phyloP scores from a whole-genome alignment of 768 basidiomycete genomes.

The Agrocybe pediades region DNA sequence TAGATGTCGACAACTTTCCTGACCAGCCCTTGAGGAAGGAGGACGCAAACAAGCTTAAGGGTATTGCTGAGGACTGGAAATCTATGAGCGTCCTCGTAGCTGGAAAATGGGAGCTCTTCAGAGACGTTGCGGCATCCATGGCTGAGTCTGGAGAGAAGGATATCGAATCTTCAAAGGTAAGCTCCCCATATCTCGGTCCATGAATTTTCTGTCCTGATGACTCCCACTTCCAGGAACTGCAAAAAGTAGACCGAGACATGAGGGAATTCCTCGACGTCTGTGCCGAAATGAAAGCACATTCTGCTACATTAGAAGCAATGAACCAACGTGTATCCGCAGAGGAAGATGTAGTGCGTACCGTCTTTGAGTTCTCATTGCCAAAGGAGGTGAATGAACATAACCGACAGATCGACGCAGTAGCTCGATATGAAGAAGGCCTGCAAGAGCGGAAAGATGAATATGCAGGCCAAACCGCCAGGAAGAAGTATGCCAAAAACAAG shows the following conservation, averaged over 20 bases:
- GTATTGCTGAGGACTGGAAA: constrained; percentile 66
- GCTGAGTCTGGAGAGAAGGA: constrained; percentile 64
- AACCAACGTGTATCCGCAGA: constrained; percentile 57
- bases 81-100: constrained; percentile 49
- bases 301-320: constrained; percentile 52
- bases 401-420: constrained; percentile 50
- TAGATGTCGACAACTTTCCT: constrained; percentile 61
- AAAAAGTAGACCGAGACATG: constrained; percentile 67
- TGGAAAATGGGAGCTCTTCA: constrained; percentile 44
- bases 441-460: constrained; percentile 48
- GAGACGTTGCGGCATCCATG: constrained; percentile 50
- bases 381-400: not conserved
- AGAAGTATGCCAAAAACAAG: constrained; percentile 72
- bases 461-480: constrained; percentile 63
- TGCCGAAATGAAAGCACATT: constrained; percentile 60
- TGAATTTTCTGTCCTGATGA: constrained; percentile 1
- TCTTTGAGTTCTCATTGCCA: not conserved
- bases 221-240: constrained; percentile 43
- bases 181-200: not conserved
- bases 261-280: constrained; percentile 68
- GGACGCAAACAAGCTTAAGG: constrained; percentile 54
- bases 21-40: constrained; percentile 66
- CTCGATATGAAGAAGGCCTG: constrained; percentile 52
- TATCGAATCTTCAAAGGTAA: constrained; percentile 51
- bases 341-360: constrained; percentile 57